Evolutionary conservation across 257 asterid genomes (phyloP), one percentile per base, ranked within the genome.

Genomic region (Solanum gracilifrons): DNA sequence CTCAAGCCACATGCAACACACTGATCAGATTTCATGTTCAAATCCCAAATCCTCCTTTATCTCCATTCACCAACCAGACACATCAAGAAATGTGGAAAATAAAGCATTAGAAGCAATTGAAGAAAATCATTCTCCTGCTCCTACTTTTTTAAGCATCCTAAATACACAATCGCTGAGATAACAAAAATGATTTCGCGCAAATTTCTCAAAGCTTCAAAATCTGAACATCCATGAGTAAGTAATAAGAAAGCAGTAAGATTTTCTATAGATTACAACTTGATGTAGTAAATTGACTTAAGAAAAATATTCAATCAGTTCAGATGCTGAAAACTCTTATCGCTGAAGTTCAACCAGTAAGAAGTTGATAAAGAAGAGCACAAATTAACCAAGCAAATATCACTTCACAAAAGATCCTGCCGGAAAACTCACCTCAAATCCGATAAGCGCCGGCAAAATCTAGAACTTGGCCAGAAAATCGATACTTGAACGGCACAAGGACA

Each of bases 401-500:
- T 79, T 79, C 20, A 79, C 66, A 43, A 10, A 39, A 91, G 86
- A 87, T 87, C 90, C 87, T 58, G 88, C 88, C 88, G 69, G 85
- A 83, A 84, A 90, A 90, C 92, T 92, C 91, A 94, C 96, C 97
- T 74, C 86, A 89, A 88, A 86, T 64, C 62, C 58, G 85, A 51
- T 27, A 87, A 27, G 35, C 80, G 84, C 87, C 73, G 41, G 79
- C 72, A 89, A 72, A 86, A 5, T n/a, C 84, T 83, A 9, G 35
- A 80, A 55, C 51, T 51, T 43, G 79, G 20, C 89, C 87, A 46
- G 41, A 68, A 83, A 87, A 87, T 25, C 84, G 18, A 60, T 74
- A n/a, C 80, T 39, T 7, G 43, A 94, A 88, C 87, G 16, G 85
- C 88, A 83, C 37, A 69, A 35, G 86, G 55, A 79, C 66, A 23